These are phyloP conservation scores for Beauveria sp. DNA, from an alignment of 2,329 filamentous ascomycete species.

Conservation along the genomic window DNA sequence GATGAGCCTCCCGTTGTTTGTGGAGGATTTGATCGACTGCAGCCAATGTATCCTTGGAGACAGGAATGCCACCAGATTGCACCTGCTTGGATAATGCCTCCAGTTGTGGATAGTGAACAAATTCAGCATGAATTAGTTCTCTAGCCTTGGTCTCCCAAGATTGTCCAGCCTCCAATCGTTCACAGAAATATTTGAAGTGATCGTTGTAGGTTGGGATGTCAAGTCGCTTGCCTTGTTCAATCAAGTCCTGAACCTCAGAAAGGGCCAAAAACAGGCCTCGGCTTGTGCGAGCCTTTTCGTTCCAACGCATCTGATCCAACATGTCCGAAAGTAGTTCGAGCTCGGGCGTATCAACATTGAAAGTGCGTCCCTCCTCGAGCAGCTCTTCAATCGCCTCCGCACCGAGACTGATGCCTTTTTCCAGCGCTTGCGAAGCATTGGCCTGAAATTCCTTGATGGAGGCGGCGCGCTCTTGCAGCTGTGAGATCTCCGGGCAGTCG, in stretches of 20 bases:
- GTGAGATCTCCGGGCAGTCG: conserved; percentile 82
- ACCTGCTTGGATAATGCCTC: conserved; percentile 87
- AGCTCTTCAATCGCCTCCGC: conserved; percentile 79
- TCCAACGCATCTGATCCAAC: conserved; percentile 83
- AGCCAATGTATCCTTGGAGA: conserved; percentile 70
- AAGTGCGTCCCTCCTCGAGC: conserved; percentile 79
- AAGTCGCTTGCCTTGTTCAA: conserved; percentile 68
- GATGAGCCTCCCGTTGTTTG: conserved; percentile 91
- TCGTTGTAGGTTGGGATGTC: conserved; percentile 75
- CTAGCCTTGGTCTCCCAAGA: conserved; percentile 90
- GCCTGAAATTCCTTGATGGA: conserved; percentile 79
- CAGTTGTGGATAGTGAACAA: conserved; percentile 88
- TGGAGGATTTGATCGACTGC: conserved; percentile 86
- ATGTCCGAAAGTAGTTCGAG: conserved; percentile 73
- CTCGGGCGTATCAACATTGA: conserved; percentile 87
- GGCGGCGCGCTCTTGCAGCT: conserved; percentile 76
- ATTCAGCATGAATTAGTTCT: conserved; percentile 85
- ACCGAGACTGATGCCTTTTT: conserved; percentile 54
- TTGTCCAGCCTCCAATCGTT: conserved; percentile 68
- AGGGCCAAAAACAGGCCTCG: conserved; percentile 62
- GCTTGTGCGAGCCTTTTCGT: conserved; percentile 62
- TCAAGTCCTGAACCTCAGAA: conserved; percentile 69
- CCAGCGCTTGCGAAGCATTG: conserved; percentile 62
- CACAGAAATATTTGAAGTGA: conserved; percentile 65
- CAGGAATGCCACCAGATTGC: conserved; percentile 59